Percentiles rank a stretch among this genome's conserved stretches.
Conservation (phyloP, 2,329 filamentous ascomycete genomes). For the Trichoderma lentiforme region DNA sequence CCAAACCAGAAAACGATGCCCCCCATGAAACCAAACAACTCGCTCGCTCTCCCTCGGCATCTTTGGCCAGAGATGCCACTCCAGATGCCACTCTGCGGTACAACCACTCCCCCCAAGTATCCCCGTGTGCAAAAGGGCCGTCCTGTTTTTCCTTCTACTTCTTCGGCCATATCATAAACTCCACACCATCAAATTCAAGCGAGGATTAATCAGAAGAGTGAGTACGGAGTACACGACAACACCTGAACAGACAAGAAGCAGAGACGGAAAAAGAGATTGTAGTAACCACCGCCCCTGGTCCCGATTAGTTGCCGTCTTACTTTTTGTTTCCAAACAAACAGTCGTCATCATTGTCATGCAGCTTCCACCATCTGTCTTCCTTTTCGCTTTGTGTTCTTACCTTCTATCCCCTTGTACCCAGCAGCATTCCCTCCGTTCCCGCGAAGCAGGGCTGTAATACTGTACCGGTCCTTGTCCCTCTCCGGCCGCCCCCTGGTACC, state of each 20-base stretch:
- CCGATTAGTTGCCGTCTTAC: background rate
- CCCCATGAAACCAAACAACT: background rate
- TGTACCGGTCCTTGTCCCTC: background rate
- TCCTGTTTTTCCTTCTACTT: background rate
- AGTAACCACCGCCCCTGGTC: background rate
- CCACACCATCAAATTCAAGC: background rate
- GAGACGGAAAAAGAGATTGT: background rate
- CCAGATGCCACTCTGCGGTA: constrained; percentile 4
- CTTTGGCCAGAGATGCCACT: background rate
- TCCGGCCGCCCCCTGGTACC: background rate
- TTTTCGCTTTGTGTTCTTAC: background rate
- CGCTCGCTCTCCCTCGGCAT: background rate
- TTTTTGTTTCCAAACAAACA: background rate
- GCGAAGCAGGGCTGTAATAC: background rate
- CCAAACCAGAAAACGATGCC: background rate
- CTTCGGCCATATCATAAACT: background rate
- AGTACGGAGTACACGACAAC: background rate
- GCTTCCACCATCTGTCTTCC: background rate
- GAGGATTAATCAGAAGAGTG: background rate
- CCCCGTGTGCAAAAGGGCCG: background rate
- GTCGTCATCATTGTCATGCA: background rate
- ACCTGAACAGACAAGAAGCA: background rate
- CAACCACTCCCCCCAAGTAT: background rate
- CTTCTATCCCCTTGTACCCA: background rate
- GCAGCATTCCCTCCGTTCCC: background rate